A percentile compares a stretch with the other conserved stretches of the same genome.
Conservation (phyloP, 2,329 filamentous ascomycete species). For the Colletotrichum destructivum region DNA sequence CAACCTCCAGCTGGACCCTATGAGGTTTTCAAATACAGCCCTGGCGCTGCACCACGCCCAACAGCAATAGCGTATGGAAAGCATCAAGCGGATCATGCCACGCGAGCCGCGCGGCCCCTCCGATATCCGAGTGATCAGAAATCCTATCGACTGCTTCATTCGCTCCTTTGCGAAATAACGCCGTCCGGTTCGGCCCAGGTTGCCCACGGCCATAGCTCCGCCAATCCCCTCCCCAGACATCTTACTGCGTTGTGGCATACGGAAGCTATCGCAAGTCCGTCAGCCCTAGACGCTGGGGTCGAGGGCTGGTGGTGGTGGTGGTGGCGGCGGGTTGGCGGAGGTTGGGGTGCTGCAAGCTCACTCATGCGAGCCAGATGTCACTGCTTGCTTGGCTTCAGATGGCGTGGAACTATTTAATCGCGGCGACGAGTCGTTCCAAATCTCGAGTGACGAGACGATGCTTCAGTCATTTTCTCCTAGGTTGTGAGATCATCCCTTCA, state of each 20-base stretch:
- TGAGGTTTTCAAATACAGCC: neutral
- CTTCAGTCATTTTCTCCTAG: neutral
- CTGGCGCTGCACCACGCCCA: too few relatives aligned
- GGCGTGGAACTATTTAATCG: constrained; percentile 8
- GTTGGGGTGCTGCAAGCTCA: neutral
- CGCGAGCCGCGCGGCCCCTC: constrained; percentile 11
- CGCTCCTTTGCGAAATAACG: constrained; percentile 5
- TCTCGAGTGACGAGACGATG: neutral
- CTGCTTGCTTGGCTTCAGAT: neutral
- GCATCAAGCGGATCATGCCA: neutral
- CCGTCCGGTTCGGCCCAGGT: neutral
- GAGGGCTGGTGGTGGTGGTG: neutral
- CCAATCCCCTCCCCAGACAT: neutral
- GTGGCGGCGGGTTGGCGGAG: too few relatives aligned
- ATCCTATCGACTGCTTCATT: neutral
- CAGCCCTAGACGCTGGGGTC: constrained; percentile 25
- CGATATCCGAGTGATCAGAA: neutral
- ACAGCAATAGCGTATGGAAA: neutral
- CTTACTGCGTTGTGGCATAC: neutral
- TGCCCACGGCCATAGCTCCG: neutral
- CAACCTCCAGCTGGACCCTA: neutral
- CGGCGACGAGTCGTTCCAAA: neutral
- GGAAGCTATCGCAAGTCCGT: constrained; percentile 26
- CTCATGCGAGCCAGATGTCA: neutral
- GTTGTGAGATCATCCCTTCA: neutral